phyloP scores from a whole-genome alignment of 2,329 filamentous ascomycete genomes.

The Arthrinium puccinioides region DNA sequence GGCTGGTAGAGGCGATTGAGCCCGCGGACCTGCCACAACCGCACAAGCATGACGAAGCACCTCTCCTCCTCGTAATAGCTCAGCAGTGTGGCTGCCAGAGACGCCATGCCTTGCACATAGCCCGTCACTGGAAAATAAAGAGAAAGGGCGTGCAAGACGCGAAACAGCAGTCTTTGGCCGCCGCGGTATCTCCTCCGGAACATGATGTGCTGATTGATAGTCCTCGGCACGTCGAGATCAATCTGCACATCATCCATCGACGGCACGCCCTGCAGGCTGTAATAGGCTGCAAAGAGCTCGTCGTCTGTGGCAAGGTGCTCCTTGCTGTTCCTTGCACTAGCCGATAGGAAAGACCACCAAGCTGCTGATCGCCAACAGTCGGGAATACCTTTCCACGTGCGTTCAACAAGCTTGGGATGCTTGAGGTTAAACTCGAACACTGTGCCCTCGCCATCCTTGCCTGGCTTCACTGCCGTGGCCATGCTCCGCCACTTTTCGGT shows the following conservation, averaged over 20 bases:
- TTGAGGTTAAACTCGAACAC: conserved; percentile 73
- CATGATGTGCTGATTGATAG: conserved; percentile 95
- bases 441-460: conserved; percentile 48
- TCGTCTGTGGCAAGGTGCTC: conserved; percentile 58
- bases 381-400: conserved; percentile 97
- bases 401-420: conserved; percentile 77
- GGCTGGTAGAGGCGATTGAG: conserved; percentile 76
- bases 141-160: conserved; percentile 85
- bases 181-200: conserved; percentile 87
- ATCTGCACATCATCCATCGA: conserved; percentile 95
- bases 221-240: conserved; percentile 91
- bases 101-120: conserved; percentile 97
- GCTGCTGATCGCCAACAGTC: conserved; percentile 90
- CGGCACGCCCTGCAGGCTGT: conserved; percentile 62
- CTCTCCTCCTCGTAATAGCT: conserved; percentile 97
- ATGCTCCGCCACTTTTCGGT: conserved; percentile 63
- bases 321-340: conserved; percentile 61
- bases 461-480: conserved; percentile 49
- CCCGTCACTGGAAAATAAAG: conserved; percentile 87
- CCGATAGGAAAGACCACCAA: conserved; percentile 86
- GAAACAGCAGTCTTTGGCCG: conserved; percentile 84
- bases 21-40: conserved; percentile 84
- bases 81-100: conserved; percentile 81
- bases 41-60: conserved; percentile 93
- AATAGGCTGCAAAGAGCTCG: conserved; percentile 64